Conservation (phyloP, 1,284 basidiomycete species). For the Malassezia sp. region DNA sequence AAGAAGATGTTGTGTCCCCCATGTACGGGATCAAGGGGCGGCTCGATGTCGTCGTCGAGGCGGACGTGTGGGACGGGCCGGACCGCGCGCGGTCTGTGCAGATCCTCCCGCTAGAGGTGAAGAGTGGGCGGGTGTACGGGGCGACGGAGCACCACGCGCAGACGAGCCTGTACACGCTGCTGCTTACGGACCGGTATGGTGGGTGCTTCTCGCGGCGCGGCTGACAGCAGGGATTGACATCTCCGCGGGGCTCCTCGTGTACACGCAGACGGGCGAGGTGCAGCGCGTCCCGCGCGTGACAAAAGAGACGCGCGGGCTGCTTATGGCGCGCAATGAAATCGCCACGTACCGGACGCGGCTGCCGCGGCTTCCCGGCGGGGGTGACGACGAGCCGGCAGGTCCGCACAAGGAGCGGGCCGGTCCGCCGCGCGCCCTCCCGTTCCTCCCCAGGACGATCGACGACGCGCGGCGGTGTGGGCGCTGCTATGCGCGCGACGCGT, state of each 20-base stretch:
- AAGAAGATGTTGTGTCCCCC: slow-evolving; percentile 96
- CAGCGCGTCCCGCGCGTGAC: slow-evolving; percentile 63
- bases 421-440: background rate
- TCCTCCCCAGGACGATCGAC: slow-evolving; percentile 68
- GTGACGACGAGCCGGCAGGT: slow-evolving; percentile 1
- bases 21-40: slow-evolving; percentile 91
- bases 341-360: slow-evolving; percentile 58
- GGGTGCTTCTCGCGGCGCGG: too few relatives aligned
- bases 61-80: slow-evolving; percentile 18
- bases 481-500: slow-evolving; percentile 73
- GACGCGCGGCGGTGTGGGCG: slow-evolving; percentile 63
- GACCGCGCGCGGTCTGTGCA: too few relatives aligned
- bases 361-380: slow-evolving; percentile 12
- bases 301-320: slow-evolving; percentile 73
- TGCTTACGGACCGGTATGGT: slow-evolving; percentile 80
- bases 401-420: slow-evolving; percentile 1
- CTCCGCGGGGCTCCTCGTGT: slow-evolving; percentile 73
- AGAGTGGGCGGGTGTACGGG: slow-evolving; percentile 67
- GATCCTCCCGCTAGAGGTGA: slow-evolving; percentile 80
- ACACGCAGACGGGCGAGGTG: slow-evolving; percentile 78
- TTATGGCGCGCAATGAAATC: slow-evolving; percentile 73
- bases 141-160: slow-evolving; percentile 78
- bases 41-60: slow-evolving; percentile 74
- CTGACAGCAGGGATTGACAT: too few relatives aligned
- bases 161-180: slow-evolving; percentile 89